Evolutionary conservation across 179 eudicot genomes (phyloP), one percentile per base, ranked within the genome.

Genomic region (Silene vulgaris): DNA sequence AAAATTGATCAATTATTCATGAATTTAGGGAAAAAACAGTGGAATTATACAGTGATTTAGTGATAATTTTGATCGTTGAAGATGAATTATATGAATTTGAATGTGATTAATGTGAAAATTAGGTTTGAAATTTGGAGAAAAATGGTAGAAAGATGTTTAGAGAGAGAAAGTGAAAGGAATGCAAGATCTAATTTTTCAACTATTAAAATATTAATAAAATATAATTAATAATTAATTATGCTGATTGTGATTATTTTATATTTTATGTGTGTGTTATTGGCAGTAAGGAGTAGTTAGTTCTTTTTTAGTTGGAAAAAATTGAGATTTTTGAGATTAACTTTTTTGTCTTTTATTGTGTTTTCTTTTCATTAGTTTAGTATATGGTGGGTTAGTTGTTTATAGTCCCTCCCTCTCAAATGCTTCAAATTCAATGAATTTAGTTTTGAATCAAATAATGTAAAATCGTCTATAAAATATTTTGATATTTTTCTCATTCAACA

Each of bases 161-260:
- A 65, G 74, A 68, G 70, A 74, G 75, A 57, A 26, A 5, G 9
- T 14, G 26, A 45, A 35, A 52, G 59, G 63, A 52, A 56, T 60
- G 77, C 65, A 69, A 80, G 83, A 80, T 80, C 83, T 80, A 77
- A 62, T 59, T 77, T 71, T 74, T 71, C 21, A 59, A 74, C 61
- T 61, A 62, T 28, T 32, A 61, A 20, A 52, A 52, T 13, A 52
- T 23, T 23, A 23, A 23, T 23, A 40, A 7, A 40, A 40, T 40
- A 40, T 40, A 40, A 40, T 8, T 40, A 7, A 23, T 23, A 23
- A 23, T 23, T 8, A 5, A 40, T 40, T 37, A 37, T 37, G n/a
- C n/a, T n/a, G 45, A 37, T 65, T 32, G 1, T 4, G 16, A 30
- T 32, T 30, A 4, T 29, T 29, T 13, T 29, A 8, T 8, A 29